Base-by-base conservation (phyloP, 768 basidiomycete species). In the Russula griseocarnosa region DNA sequence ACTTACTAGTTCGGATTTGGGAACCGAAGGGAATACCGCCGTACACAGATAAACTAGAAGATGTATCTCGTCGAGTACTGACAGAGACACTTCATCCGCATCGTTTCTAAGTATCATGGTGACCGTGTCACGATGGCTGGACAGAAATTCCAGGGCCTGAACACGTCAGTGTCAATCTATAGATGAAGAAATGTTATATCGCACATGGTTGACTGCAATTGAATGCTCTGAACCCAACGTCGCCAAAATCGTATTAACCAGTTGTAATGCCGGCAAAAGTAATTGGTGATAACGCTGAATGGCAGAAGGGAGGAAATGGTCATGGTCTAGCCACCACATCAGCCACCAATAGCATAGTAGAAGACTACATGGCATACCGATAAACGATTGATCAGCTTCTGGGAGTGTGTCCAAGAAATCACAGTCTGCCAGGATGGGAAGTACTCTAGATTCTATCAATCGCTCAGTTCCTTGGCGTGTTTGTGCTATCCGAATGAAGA, bases 211-310 rank as follows among this genome's bases (percentile, higher is more conserved):
- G 2, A 83, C 78, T 0, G 85, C 87, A 0, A 85, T 85, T 3
- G 81, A 73, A 66, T 92, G 89, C 55, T 83, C 83, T 22, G 78
- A 76, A 13, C 91, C 90, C 11, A 94, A 74, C n/a, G 87, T 88
- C 3, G 92, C 84, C 34, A 96, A 76, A 60, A 92, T 82, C 9
- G 85, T 87, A 60, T 86, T 82, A 14, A 91, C 81, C 22, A 97
- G 80, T 73, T 97, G 94, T 47, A 98, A 73, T 5, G 88, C 86
- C 0, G 93, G 94, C 76, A 94, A 83, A 69, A 97, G 81, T 1
- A 97, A 74, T 70, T 97, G 94, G 70, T 97, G 94, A 72, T 97
- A 94, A 40, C 96, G 85, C 60, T 91, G 87, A 22, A 93, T 82
- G 1, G 90, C 90, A 0, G 90, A 88, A 5, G 93, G 93, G 13